Base-by-base conservation (phyloP, 371 early-diverging fungal genomes). In the Nematocida parisii region DNA sequence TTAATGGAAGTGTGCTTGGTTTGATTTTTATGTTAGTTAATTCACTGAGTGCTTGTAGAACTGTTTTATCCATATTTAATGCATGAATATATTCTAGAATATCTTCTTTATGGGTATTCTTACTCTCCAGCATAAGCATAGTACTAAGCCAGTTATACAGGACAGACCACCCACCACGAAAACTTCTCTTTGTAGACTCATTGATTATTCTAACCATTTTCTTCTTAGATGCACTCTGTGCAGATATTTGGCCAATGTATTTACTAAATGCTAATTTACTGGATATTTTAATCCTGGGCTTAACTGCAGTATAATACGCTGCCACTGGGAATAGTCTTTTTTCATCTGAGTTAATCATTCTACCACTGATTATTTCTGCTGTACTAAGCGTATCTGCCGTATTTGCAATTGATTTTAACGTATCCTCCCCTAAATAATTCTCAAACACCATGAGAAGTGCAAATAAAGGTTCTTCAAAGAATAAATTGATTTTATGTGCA, bases 391-490 rank as follows among this genome's bases (percentile, higher is more conserved):
- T 56, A 50, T 82, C 61, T 1, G 72, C 44, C 24, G 81, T 57
- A 2, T 82, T 67, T 45, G 81, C 73, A 42, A 74, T 42, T 20
- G 47, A 62, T 39, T 57, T 27, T 55, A 83, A 44, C n/a, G 66
- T 44, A 0, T 71, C 60, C 61, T 27, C 64, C 42, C 84, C 85
- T 45, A 85, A 11, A 71, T 87, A 84, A 66, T 86, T 85, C 88
- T 91, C 93, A 81, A 91, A 91, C 15, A 98, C 90, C 91, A 99
- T 93, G 57, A 97, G 88, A 45, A 94, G 95, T 0, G 93, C 88
- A 50, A 98, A 83, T 27, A 89, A 85, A 83, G 91, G 93, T 77
- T 99, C 98, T 67, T 92, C 89, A 86, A 95, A 99, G 85, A 95
- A 99, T 15, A 92, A 84, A 39, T 96, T 93, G 39, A 93, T 88